Base-by-base conservation (phyloP, 2,329 filamentous ascomycete genomes). In the Alternaria atra region DNA sequence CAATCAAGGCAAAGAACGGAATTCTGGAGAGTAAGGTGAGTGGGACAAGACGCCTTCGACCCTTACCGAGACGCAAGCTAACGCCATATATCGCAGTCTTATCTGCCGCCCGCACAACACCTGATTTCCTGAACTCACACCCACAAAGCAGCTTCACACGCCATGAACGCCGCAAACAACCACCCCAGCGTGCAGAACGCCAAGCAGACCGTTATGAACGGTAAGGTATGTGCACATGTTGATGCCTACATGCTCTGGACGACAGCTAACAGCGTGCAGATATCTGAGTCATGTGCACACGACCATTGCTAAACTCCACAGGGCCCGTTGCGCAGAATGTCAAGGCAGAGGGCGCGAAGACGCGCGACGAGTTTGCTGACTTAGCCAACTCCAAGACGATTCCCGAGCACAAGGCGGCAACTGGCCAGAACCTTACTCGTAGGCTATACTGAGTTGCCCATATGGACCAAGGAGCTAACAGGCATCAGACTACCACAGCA, bases 381-480 rank as follows among this genome's bases (percentile, higher is more conserved):
- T 80, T 89, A 61, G 85, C 85, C 64, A 82, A 82, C 71, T 79
- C 85, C 57, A 84, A 84, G 63, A 80, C 81, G 48, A 82, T 81
- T 27, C 86, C 86, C 23, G 81, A 84, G 44, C 80, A 83, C 68
- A 84, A 83, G 65, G 84, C 87, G 62, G 84, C 84, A 55, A 88
- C 85, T 67, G 86, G 86, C 66, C 87, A 89, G 76, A 83, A 86
- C 65, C 79, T 90, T 76, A 90, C 87, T 56, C 86, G 84, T 86
- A 82, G 58, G 84, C 77, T 61, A 37, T 51, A 25, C 30, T 27
- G 23, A 29, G 25, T 34, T 34, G 17, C 9, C 42, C 1, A 23
- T 3, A 6, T 42, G 35, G 8, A 34, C 32, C 6, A 15, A 17
- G 20, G 25, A 23, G 58, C 73, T 76, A 50, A 76, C 55, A 40